Evolutionary conservation across 2,329 filamentous ascomycete species (phyloP).

Genomic region (Colletotrichum orchidophilum): DNA sequence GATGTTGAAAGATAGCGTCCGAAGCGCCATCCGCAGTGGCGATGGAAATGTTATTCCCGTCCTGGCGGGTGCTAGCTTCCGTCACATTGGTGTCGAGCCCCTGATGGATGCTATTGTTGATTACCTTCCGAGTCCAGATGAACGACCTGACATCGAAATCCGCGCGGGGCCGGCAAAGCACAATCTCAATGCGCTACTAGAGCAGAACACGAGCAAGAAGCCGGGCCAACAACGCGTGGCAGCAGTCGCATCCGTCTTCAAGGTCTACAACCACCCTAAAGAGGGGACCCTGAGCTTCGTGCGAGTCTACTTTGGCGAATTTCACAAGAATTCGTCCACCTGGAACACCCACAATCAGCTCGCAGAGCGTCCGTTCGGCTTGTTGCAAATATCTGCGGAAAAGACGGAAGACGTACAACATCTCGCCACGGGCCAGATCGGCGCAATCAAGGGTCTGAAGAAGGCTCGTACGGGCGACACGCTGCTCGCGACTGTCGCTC

Average conservation of each 20-base stretch:
- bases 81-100: constrained; percentile 93
- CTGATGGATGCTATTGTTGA: constrained; percentile 89
- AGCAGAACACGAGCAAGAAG: constrained; percentile 42
- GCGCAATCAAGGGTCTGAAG: constrained; percentile 90
- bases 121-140: constrained; percentile 83
- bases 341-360: constrained; percentile 88
- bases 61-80: constrained; percentile 91
- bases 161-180: constrained; percentile 70
- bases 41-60: constrained; percentile 83
- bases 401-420: constrained; percentile 86
- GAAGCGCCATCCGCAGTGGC: constrained; percentile 73
- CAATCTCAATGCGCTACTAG: constrained; percentile 43
- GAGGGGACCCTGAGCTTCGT: constrained; percentile 92
- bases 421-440: constrained; percentile 89
- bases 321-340: constrained; percentile 77
- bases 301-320: constrained; percentile 85
- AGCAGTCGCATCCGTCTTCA: constrained; percentile 80
- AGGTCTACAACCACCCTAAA: constrained; percentile 88
- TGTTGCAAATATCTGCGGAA: constrained; percentile 90
- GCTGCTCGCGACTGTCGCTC: constrained; percentile 75
- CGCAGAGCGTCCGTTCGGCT: constrained; percentile 81
- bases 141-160: constrained; percentile 83
- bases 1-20: constrained; percentile 77
- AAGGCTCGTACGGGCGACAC: constrained; percentile 95
- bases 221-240: constrained; percentile 46